phyloP scores from a whole-genome alignment of 1,284 basidiomycete species.

The Boletus mariae region DNA sequence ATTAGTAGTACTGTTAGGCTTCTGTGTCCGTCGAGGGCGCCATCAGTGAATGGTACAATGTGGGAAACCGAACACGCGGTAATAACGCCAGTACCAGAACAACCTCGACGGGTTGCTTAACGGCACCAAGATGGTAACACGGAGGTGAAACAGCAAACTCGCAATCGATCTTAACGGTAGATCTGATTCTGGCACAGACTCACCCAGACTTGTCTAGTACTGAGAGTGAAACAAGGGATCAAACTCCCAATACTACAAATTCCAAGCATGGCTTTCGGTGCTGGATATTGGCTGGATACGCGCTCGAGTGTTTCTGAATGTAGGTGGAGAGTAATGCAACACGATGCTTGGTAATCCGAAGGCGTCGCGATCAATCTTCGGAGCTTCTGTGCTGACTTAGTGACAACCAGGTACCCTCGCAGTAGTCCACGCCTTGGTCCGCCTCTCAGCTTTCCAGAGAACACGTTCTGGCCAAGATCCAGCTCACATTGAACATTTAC shows the following conservation, averaged over 20 bases:
- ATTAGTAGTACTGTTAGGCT: constrained; percentile 7
- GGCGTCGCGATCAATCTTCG: constrained; percentile 19
- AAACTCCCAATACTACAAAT: neutral
- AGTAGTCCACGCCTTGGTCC: neutral
- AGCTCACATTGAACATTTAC: neutral
- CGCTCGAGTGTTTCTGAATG: neutral
- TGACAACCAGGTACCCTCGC: constrained; percentile 17
- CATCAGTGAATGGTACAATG: neutral
- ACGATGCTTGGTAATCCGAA: constrained; percentile 13
- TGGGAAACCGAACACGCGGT: constrained; percentile 23
- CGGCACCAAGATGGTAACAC: constrained; percentile 15
- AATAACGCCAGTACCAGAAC: constrained; percentile 6
- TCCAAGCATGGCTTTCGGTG: neutral
- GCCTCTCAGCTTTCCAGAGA: neutral
- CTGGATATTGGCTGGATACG: neutral
- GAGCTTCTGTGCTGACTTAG: constrained; percentile 17
- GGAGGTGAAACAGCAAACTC: constrained; percentile 8
- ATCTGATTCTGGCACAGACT: neutral
- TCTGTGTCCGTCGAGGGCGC: constrained; percentile 14
- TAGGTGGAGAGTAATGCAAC: neutral
- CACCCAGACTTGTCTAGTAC: neutral
- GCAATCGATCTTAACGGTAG: constrained; percentile 5
- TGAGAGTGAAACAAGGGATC: neutral
- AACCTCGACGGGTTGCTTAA: constrained; percentile 16
- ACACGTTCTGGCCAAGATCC: neutral